phyloP scores from a whole-genome alignment of 805 yeast genomes.

The Candida dendrica region DNA sequence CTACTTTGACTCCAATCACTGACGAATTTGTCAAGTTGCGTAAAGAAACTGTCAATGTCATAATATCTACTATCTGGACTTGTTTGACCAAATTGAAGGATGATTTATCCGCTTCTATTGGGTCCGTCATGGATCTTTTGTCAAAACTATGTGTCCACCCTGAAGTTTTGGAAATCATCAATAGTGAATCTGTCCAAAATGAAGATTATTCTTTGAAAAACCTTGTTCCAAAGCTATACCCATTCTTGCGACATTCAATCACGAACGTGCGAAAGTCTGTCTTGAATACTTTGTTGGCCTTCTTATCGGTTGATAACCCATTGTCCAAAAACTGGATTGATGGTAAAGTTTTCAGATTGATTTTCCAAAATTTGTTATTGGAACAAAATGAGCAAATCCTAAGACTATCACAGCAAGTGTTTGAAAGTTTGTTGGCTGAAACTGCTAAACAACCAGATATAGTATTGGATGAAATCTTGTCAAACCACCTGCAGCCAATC shows the following conservation, averaged over 20 bases:
- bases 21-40: slow-evolving; percentile 71
- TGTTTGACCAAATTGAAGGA: slow-evolving; percentile 79
- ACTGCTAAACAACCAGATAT: slow-evolving; percentile 27
- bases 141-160: slow-evolving; percentile 81
- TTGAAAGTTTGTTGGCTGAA: slow-evolving; percentile 46
- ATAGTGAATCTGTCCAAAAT: slow-evolving; percentile 45
- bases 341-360: slow-evolving; percentile 60
- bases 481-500: slow-evolving; percentile 51
- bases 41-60: slow-evolving; percentile 34
- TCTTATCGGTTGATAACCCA: slow-evolving; percentile 51
- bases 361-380: slow-evolving; percentile 80
- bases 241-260: slow-evolving; percentile 90
- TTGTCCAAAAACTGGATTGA: slow-evolving; percentile 66
- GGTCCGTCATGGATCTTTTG: slow-evolving; percentile 89
- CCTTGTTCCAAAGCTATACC: slow-evolving; percentile 85
- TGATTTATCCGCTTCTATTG: slow-evolving; percentile 90
- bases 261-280: slow-evolving; percentile 87
- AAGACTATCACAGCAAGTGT: slow-evolving; percentile 54
- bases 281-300: slow-evolving; percentile 69
- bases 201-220: slow-evolving; percentile 55
- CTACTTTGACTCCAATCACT: slow-evolving; percentile 86
- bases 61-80: slow-evolving; percentile 79
- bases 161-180: slow-evolving; percentile 68
- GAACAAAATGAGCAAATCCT: slow-evolving; percentile 81
- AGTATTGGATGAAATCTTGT: slow-evolving; percentile 44